A percentile compares a stretch with the other conserved stretches of the same genome.
phyloP scores from a whole-genome alignment of 495 filamentous ascomycete species.

The Hypoxylon intermedium region DNA sequence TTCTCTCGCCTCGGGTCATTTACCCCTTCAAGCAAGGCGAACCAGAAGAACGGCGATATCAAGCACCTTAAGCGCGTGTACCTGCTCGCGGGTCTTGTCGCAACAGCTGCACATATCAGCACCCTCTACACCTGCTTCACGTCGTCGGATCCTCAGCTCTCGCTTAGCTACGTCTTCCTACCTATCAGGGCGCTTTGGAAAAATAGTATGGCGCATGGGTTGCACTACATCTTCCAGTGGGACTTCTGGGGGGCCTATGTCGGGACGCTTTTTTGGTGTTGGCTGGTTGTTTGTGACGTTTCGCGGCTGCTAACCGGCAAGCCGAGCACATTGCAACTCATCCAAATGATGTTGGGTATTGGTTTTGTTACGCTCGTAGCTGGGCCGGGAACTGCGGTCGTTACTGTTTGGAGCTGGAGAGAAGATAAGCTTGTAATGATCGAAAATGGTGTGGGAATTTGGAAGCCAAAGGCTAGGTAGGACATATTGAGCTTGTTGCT shows the following conservation, averaged over 20 bases:
- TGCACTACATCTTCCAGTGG: slow-evolving; percentile 43
- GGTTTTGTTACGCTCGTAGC: slow-evolving; percentile 20
- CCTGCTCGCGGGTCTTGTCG: slow-evolving; percentile 23
- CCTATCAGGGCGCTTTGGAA: slow-evolving; percentile 22
- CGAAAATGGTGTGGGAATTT: slow-evolving; percentile 25
- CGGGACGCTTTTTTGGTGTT: slow-evolving; percentile 35
- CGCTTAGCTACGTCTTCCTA: slow-evolving; percentile 37
- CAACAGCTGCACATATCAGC: slow-evolving; percentile 21
- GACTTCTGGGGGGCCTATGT: slow-evolving; percentile 39
- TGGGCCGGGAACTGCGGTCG: slow-evolving; percentile 43
- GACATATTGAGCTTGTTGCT: not conserved
- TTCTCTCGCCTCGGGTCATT: slow-evolving; percentile 13
- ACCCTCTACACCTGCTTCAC: slow-evolving; percentile 30
- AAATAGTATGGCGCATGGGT: slow-evolving; percentile 28
- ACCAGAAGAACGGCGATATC: slow-evolving; percentile 28
- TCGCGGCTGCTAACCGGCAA: slow-evolving; percentile 29
- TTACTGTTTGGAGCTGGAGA: slow-evolving; percentile 45
- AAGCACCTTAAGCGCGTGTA: slow-evolving; percentile 39
- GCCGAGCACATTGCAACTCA: slow-evolving; percentile 2
- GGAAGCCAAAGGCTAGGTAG: slow-evolving; percentile 37
- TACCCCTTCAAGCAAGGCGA: not conserved
- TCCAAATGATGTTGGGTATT: slow-evolving; percentile 26
- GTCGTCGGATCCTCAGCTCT: slow-evolving; percentile 28
- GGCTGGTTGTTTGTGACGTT: slow-evolving; percentile 34
- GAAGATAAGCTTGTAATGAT: slow-evolving; percentile 44